Evolutionary conservation across 2,329 filamentous ascomycete species (phyloP).

Genomic region (Aureobasidium leucospermi): DNA sequence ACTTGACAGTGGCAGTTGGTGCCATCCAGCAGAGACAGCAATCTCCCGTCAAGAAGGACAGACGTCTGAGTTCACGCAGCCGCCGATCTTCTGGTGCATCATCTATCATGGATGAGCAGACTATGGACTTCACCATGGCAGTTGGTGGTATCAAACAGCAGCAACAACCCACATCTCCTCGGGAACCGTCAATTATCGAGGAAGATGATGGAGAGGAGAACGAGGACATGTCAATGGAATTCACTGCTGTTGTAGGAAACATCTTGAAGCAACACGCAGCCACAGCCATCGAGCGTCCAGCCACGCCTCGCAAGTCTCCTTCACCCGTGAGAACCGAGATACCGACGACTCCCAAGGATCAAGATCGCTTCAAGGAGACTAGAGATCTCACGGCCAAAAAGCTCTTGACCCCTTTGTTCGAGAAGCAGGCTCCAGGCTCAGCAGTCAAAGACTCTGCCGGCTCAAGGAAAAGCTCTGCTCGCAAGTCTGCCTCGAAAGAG

Average conservation of each 20-base stretch:
- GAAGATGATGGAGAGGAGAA: constrained; percentile 30
- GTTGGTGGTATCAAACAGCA: constrained; percentile 36
- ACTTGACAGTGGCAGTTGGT: constrained; percentile 32
- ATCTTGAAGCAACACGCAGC: constrained; percentile 27
- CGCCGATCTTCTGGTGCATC: constrained; percentile 29
- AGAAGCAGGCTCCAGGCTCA: constrained; percentile 23
- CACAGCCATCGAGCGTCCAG: constrained; percentile 15
- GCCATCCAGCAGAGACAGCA: constrained; percentile 22
- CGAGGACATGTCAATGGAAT: constrained; percentile 47
- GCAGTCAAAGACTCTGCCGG: constrained; percentile 20
- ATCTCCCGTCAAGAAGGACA: constrained; percentile 22
- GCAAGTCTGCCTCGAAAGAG: background rate
- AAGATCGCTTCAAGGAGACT: constrained; percentile 49
- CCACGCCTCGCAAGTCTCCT: constrained; percentile 29
- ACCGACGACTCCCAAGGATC: constrained; percentile 50
- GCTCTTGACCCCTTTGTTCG: constrained; percentile 28
- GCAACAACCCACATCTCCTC: background rate
- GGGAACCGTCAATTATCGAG: constrained; percentile 13
- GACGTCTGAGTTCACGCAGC: constrained; percentile 27
- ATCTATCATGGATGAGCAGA: constrained; percentile 38
- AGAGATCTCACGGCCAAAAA: constrained; percentile 33
- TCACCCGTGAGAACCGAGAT: constrained; percentile 43
- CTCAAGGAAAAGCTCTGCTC: constrained; percentile 5
- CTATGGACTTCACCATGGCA: constrained; percentile 51
- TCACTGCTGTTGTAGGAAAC: constrained; percentile 42